These are phyloP conservation scores for Botrytis fabae DNA, from an alignment of 2,329 filamentous ascomycete genomes.

Conservation along the genomic window DNA sequence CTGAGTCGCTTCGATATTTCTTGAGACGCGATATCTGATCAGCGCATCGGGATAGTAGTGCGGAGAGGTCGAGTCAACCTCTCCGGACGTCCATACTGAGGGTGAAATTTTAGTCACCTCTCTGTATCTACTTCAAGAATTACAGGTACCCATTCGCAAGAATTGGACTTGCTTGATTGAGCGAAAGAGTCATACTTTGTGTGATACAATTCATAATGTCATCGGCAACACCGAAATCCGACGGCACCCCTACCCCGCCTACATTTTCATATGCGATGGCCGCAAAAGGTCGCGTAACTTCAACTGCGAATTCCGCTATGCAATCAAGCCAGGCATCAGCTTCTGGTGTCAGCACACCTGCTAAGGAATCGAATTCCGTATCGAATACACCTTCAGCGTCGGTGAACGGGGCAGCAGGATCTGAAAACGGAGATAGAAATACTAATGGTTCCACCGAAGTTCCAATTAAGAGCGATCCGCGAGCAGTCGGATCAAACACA, in stretches of 20 bases:
- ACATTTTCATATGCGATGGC: conserved; percentile 94
- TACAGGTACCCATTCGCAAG: conserved; percentile 4
- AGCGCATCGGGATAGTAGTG: conserved; percentile 35
- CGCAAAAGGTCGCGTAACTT: conserved; percentile 68
- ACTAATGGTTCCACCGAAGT: conserved; percentile 34
- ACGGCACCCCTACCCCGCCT: conserved; percentile 45
- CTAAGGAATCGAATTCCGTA: conserved; percentile 36
- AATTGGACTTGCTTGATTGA: conserved; percentile 19
- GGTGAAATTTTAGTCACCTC: conserved; percentile 33
- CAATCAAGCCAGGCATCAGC: conserved; percentile 36
- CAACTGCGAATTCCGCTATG: conserved; percentile 33
- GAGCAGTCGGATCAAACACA: conserved; percentile 28
- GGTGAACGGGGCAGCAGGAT: conserved; percentile 30
- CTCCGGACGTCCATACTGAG: conserved; percentile 42
- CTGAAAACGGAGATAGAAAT: conserved; percentile 35
- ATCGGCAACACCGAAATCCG: conserved; percentile 42
- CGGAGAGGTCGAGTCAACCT: conserved; percentile 44
- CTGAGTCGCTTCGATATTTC: conserved; percentile 9
- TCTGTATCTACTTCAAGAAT: conserved; percentile 25
- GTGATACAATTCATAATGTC: conserved; percentile 43
- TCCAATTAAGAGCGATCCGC: conserved; percentile 28
- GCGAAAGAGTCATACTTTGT: conserved; percentile 9
- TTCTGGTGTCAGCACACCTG: conserved; percentile 39
- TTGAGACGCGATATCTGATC: conserved; percentile 26
- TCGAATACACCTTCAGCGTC: conserved; percentile 34